Evolutionary conservation across 306 rosid genomes (phyloP).

Genomic region (Comarum palustre): DNA sequence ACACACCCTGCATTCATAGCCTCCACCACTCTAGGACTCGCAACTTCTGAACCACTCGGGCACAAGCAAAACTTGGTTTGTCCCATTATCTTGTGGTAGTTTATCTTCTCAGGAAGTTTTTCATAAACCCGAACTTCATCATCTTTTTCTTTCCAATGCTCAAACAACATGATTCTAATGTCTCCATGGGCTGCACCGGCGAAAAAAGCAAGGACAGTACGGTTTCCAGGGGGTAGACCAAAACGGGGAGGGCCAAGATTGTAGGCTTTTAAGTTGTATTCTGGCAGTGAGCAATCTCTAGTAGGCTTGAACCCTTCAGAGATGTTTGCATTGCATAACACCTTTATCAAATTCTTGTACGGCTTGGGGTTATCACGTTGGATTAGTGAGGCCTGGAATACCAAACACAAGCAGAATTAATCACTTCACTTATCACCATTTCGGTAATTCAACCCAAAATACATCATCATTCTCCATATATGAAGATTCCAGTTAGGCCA

Average conservation of each 20-base stretch:
- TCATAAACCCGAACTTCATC: conserved; percentile 31
- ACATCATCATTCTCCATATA: too few species aligned
- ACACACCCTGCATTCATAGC: conserved; percentile 43
- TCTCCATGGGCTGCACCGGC: conserved; percentile 21
- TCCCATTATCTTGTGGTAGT: conserved; percentile 34
- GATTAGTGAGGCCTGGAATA: conserved; percentile 14
- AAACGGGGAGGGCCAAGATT: conserved; percentile 10
- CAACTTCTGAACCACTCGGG: conserved; percentile 47
- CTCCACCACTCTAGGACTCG: conserved; percentile 44
- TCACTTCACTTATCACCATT: too few species aligned
- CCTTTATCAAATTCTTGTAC: conserved; percentile 14
- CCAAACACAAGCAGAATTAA: not conserved
- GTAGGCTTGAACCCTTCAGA: conserved; percentile 19
- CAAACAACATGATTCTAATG: conserved; percentile 24
- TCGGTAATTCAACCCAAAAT: too few species aligned
- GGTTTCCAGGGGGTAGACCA: not conserved
- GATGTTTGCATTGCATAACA: conserved; percentile 18
- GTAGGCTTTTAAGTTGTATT: conserved; percentile 10
- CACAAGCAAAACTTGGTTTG: conserved; percentile 38
- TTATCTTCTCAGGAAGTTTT: conserved; percentile 22
- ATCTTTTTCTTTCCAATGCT: conserved; percentile 31
- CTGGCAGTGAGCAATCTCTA: conserved; percentile 8
- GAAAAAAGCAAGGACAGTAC: conserved; percentile 18
- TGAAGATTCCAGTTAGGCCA: too few species aligned
- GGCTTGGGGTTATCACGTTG: conserved; percentile 16